Evolutionary conservation across 176 grass and related monocot species (phyloP).

Genomic region (Dactylis glomerata): DNA sequence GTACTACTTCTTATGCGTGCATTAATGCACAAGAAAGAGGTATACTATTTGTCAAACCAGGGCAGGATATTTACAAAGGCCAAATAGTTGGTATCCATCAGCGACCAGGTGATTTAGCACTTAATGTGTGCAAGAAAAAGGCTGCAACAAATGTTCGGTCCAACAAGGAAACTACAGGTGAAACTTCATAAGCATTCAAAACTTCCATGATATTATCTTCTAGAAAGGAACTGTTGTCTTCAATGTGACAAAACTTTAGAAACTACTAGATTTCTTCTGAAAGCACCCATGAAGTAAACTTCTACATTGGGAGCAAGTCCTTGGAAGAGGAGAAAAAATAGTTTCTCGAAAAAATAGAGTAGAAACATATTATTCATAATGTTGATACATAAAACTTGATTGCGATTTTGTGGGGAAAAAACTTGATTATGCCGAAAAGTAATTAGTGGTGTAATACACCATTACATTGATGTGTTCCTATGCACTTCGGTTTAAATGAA

Average conservation of each 20-base stretch:
- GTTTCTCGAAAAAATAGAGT: not conserved
- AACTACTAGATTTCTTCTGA: not conserved
- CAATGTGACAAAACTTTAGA: not conserved
- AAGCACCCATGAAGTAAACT: not conserved
- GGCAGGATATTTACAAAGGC: slow-evolving; percentile 84
- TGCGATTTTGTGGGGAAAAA: not conserved
- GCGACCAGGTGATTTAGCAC: slow-evolving; percentile 82
- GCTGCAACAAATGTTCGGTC: slow-evolving; percentile 94
- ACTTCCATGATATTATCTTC: slow-evolving; percentile 12
- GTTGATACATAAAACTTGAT: not conserved
- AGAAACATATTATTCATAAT: not conserved
- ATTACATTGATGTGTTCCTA: not conserved
- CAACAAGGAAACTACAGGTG: slow-evolving; percentile 97
- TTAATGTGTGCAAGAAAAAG: slow-evolving; percentile 99
- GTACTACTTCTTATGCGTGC: slow-evolving; percentile 80
- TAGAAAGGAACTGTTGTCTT: not conserved
- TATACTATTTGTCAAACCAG: slow-evolving; percentile 71
- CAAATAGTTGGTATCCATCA: slow-evolving; percentile 97
- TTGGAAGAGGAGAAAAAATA: not conserved
- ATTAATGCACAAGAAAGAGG: slow-evolving; percentile 98
- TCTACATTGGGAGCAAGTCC: not conserved
- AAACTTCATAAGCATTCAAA: not conserved
- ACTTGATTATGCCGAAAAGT: not conserved
- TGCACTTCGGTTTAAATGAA: not conserved
- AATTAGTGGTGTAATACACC: not conserved